phyloP scores from a whole-genome alignment of 805 yeast genomes.

The Yamadazyma akitaensis region DNA sequence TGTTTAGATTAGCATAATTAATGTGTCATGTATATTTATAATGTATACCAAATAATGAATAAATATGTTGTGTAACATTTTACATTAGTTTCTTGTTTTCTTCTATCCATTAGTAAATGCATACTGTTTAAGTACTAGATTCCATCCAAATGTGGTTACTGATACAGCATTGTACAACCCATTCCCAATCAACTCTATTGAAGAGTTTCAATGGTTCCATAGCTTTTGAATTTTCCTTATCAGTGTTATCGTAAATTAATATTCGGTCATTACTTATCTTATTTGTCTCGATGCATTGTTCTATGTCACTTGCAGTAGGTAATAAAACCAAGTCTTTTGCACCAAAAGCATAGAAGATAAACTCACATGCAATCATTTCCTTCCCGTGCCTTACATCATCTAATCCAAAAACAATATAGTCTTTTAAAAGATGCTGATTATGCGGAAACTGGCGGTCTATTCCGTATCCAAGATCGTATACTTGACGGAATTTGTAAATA shows the following conservation, averaged over 20 bases:
- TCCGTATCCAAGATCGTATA: conserved; percentile 25
- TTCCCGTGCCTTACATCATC: conserved; percentile 23
- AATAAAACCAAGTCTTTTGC: conserved; percentile 22
- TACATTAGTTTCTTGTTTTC: neutral
- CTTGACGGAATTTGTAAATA: conserved; percentile 39
- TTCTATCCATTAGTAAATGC: neutral
- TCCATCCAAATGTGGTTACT: conserved; percentile 30
- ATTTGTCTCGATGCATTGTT: neutral
- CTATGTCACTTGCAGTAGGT: conserved; percentile 9
- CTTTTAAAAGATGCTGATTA: conserved; percentile 33
- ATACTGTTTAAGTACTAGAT: neutral
- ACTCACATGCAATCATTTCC: conserved; percentile 35
- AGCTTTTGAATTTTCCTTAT: neutral
- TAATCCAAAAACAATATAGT: conserved; percentile 35
- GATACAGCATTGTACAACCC: conserved; percentile 64
- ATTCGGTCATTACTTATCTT: neutral
- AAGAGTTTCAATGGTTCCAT: neutral
- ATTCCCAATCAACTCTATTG: conserved; percentile 50
- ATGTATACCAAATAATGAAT: neutral
- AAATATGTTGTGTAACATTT: neutral
- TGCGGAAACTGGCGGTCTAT: conserved; percentile 42
- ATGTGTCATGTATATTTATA: conserved; percentile 4
- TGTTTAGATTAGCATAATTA: conserved; percentile 11
- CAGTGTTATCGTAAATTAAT: conserved; percentile 27
- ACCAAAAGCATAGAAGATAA: conserved; percentile 47